Conservation (phyloP, 495 filamentous ascomycete genomes). For the Chaetomium cochliodes region DNA sequence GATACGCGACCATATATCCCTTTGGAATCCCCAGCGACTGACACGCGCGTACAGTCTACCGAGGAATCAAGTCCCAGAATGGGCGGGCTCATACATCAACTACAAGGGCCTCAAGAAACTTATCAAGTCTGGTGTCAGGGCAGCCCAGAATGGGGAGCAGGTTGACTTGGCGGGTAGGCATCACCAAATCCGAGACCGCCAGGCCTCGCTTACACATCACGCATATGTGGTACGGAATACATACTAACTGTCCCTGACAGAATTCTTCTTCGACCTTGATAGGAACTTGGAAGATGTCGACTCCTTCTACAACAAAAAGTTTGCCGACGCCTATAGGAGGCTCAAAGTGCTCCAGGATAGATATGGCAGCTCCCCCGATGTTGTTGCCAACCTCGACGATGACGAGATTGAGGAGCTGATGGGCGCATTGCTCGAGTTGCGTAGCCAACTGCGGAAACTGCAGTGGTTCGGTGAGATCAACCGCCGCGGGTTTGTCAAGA, state of each 20-base stretch:
- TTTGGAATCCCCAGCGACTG: not conserved
- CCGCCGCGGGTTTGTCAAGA: constrained; percentile 90
- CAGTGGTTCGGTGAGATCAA: constrained; percentile 99
- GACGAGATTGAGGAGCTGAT: constrained; percentile 89
- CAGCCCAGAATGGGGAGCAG: constrained; percentile 63
- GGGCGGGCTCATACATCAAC: constrained; percentile 88
- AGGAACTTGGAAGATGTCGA: constrained; percentile 96
- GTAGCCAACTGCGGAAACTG: constrained; percentile 81
- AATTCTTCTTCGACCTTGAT: constrained; percentile 91
- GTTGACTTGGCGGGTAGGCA: constrained; percentile 70
- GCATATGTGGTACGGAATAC: no score
- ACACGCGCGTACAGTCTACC: constrained; percentile 58
- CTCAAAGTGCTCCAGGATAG: constrained; percentile 80
- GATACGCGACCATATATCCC: not conserved
- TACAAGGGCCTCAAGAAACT: constrained; percentile 96
- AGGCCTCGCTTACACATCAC: not conserved
- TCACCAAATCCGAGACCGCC: not conserved
- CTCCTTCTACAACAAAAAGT: constrained; percentile 93
- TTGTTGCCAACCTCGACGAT: constrained; percentile 52
- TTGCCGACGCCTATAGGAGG: constrained; percentile 73
- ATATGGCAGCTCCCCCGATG: constrained; percentile 63
- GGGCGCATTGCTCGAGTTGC: constrained; percentile 81
- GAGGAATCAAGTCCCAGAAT: constrained; percentile 95
- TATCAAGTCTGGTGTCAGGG: constrained; percentile 71
- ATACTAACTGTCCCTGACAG: constrained; percentile 48